Conservation (phyloP, 331 rosid species). For the Spiraea crenata region DNA sequence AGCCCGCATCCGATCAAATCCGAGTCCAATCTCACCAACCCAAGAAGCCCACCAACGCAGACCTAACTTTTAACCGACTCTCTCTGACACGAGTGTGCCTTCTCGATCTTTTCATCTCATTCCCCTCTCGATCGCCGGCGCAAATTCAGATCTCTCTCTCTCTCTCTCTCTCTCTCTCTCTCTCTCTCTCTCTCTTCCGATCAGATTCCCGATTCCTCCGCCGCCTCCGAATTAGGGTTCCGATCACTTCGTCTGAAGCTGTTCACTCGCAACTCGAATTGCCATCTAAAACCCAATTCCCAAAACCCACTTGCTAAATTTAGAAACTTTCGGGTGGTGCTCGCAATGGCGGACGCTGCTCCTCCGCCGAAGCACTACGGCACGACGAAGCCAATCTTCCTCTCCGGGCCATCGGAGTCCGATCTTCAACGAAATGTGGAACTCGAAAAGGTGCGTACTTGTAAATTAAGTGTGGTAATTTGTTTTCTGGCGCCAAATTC, state of each 20-base stretch:
- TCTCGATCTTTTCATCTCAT: background rate
- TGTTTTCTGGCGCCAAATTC: background rate
- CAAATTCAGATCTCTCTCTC: conserved; percentile 21
- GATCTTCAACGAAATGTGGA: conserved; percentile 68
- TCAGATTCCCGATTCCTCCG: background rate
- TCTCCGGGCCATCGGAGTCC: conserved; percentile 73
- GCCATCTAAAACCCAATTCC: background rate
- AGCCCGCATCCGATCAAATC: too few species aligned
- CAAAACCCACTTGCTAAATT: background rate
- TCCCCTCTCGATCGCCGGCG: conserved; percentile 3
- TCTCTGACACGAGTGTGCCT: conserved; percentile 15
- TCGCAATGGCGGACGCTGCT: conserved; percentile 59
- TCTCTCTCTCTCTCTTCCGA: background rate
- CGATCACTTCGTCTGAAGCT: background rate
- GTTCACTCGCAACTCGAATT: background rate
- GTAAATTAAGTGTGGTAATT: background rate
- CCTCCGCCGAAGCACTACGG: conserved; percentile 44
- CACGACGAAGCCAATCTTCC: conserved; percentile 74
- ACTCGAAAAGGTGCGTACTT: conserved; percentile 56
- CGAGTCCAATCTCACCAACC: too few species aligned
- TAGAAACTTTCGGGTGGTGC: background rate
- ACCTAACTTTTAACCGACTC: background rate
- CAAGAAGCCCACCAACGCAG: background rate
- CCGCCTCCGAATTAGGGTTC: conserved; percentile 13
- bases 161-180: conserved; percentile 17